Evolutionary conservation across 768 basidiomycete genomes (phyloP), one percentile per base, ranked within the genome.

Genomic region (Suillus sp.): DNA sequence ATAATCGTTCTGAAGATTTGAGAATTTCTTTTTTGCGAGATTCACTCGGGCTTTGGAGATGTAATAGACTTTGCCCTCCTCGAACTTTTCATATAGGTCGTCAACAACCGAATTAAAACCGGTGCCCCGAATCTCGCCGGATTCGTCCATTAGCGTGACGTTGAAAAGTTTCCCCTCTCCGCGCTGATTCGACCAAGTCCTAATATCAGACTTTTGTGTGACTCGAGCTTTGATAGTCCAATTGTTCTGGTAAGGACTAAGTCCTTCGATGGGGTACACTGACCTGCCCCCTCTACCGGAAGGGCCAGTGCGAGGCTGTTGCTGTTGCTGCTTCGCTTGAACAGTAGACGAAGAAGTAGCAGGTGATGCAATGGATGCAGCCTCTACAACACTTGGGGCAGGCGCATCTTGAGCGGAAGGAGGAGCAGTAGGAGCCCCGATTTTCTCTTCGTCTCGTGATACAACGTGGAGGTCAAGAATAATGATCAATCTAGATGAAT

Each of bases 211-310:
- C 75, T 96, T 98, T 65, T 91, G 86, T 14, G 88, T 91, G 56
- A 98, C 93, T 47, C 93, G 90, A 34, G 93, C 96, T 74, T 95
- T 95, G 81, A 99, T 96, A 11, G 93, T 95, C 97, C 97, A 99
- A 75, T 93, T 93, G 79, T 96, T 98, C 77, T 97, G 95, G 70
- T 98, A 99, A 10, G 96, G 96, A 71, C 92, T 95, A 51, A 99
- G 84, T 6, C 89, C 91, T 72, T 97, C 96, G 67, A 99, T 99
- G 2, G 96, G 96, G 75, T 89, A 89, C 37, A 88, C 74, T 14
- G 72, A 70, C 43, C 73, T 75, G 30, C 71, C 69, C 40, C 61
- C 50, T 62, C 62, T 69, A 20, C 64, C 67, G 47, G 62, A 62
- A 60, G 68, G n/a, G 22, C 62, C 57, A 32, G 69, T 56, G 3